Conservation (phyloP, 73 alveolate species). For the Tetrahymena malaccensis region DNA sequence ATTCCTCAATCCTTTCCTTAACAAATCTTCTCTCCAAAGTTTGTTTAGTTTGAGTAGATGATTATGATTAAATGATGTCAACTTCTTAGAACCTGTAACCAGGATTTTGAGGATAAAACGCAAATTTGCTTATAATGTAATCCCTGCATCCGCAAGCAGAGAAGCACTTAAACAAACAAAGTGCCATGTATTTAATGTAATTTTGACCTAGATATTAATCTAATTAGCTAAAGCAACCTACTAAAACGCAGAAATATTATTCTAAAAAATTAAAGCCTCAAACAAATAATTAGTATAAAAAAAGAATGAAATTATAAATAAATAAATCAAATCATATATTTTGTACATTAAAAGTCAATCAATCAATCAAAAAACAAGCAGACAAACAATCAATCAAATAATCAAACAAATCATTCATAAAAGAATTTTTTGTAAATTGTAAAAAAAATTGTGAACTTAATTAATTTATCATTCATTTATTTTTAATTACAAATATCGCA, state of each 20-base stretch:
- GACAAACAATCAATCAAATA: too few species aligned
- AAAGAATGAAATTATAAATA: neutral
- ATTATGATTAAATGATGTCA: neutral
- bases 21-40: neutral
- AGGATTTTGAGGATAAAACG: neutral
- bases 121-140: neutral
- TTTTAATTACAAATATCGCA: neutral
- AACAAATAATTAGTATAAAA: neutral
- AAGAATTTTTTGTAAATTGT: too few species aligned
- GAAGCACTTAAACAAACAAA: neutral
- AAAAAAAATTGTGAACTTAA: too few species aligned
- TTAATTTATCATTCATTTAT: neutral
- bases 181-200: neutral
- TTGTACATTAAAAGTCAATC: too few species aligned
- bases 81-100: neutral
- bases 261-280: neutral
- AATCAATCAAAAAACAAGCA: too few species aligned
- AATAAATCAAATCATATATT: neutral
- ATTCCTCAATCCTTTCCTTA: neutral
- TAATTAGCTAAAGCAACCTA: neutral
- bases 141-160: neutral
- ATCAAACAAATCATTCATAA: neutral
- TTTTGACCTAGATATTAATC: too few species aligned
- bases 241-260: neutral
- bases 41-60: neutral